phyloP scores from a whole-genome alignment of 768 basidiomycete genomes.

The Mrakia blollopis region DNA sequence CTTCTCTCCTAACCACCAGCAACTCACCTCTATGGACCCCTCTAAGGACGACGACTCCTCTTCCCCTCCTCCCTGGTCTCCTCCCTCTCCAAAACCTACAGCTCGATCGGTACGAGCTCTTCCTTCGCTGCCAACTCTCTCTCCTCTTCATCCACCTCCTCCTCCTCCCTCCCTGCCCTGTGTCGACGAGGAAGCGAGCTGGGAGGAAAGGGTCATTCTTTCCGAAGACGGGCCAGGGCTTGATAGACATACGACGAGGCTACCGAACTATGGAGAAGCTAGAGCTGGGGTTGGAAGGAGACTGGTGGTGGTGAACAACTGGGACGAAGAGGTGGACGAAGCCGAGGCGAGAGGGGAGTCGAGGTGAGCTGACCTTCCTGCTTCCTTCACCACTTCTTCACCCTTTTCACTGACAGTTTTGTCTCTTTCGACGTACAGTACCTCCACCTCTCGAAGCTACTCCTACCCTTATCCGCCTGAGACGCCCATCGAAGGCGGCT shows the following conservation, averaged over 20 bases:
- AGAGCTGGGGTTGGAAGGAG: neutral
- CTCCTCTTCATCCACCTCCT: neutral
- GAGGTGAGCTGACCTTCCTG: neutral
- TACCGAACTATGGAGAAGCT: neutral
- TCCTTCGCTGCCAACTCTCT: neutral
- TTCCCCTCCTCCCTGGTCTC: neutral
- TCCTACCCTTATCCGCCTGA: neutral
- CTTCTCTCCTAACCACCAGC: no score
- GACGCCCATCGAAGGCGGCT: neutral
- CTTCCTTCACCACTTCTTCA: no score
- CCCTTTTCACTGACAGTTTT: no score
- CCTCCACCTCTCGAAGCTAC: no score
- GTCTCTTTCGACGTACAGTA: no score
- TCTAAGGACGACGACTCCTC: neutral
- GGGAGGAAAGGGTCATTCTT: neutral
- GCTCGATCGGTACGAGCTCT: neutral
- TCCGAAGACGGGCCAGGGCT: neutral
- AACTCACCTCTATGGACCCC: neutral
- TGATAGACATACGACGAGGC: neutral
- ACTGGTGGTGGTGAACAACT: neutral
- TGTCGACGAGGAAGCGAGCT: neutral
- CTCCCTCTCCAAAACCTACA: neutral
- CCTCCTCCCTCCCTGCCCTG: neutral
- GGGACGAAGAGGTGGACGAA: neutral
- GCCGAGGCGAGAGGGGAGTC: neutral